Base-by-base conservation (phyloP, 164 flowering plant genomes). In the Liriodendron chinense region DNA sequence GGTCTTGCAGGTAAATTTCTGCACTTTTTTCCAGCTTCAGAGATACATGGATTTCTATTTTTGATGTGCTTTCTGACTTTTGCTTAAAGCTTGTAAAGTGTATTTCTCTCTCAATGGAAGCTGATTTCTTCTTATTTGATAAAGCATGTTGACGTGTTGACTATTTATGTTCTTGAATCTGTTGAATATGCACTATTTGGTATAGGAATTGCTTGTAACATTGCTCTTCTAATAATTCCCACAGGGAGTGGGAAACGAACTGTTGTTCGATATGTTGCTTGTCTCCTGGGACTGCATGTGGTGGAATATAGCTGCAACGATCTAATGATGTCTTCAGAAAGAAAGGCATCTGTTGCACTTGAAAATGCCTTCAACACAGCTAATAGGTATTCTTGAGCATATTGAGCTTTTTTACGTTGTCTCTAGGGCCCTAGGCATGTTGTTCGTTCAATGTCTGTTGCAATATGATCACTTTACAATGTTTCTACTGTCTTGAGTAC, bases 221-320 rank as follows among this genome's bases (percentile, higher is more conserved):
- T 70, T 79, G 20, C 76, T 75, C 73, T 23, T 8, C 59, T 7
- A 53, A 47, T 66, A 47, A 21, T 72, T 77, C 25, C 74, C 86
- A 71, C 84, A 95, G 99, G 99, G 28, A 84, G 89, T 89, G 99
- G 99, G 67, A 93, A 92, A 85, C 86, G 92, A 77, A 92, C 96
- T 70, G 92, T 90, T 75, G 86, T 93, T 68, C 89, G 83, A 80
- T 82, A 87, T 83, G 89, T 95, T 84, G 97, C 97, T 83, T 84
- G 83, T 50, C 79, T 84, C 34, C 77, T 95, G 78, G 98, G 98
- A 34, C 75, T 95, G 75, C 98, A 95, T 87, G 89, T 93, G 7
- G 97, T 95, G 59, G 98, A 93, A 77, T 89, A 81, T 80, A 92
- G 90, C 82, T 95, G 98, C 78, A 89, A 89, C 74, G 83, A 78